These are phyloP conservation scores for Boletus tomentosulus DNA, from an alignment of 768 basidiomycete species.

Conservation along the genomic window DNA sequence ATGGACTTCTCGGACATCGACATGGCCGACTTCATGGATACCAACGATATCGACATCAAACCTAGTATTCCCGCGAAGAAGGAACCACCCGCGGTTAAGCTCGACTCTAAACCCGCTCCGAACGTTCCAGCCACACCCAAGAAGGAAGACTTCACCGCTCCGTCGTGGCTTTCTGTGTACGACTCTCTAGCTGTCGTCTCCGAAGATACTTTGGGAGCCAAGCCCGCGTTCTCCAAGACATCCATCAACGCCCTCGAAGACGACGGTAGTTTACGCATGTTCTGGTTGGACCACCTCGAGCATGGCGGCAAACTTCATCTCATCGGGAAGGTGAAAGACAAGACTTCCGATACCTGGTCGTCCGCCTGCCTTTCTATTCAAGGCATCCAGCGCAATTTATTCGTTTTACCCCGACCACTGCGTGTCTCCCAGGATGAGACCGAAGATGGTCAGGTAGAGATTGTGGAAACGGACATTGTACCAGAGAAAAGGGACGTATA, in stretches of 20 bases:
- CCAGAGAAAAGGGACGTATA: constrained; percentile 72
- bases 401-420: constrained; percentile 73
- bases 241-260: constrained; percentile 64
- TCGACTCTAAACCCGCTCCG: constrained; percentile 14
- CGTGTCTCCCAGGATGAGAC: constrained; percentile 41
- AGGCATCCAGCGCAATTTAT: constrained; percentile 86
- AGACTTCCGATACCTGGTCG: constrained; percentile 57
- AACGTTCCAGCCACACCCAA: constrained; percentile 27
- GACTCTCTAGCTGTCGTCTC: constrained; percentile 62
- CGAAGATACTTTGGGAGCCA: constrained; percentile 54
- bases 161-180: constrained; percentile 72
- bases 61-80: constrained; percentile 32
- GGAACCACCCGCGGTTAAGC: background rate
- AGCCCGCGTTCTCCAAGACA: constrained; percentile 34
- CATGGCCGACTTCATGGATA: constrained; percentile 53
- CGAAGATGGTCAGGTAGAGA: constrained; percentile 28
- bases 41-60: constrained; percentile 51
- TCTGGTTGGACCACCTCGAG: constrained; percentile 95
- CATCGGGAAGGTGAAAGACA: constrained; percentile 87
- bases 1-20: constrained; percentile 54
- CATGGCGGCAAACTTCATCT: constrained; percentile 81
- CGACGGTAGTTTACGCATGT: constrained; percentile 86
- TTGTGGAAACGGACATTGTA: constrained; percentile 69
- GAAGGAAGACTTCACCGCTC: constrained; percentile 44
- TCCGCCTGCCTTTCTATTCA: constrained; percentile 87